Base-by-base conservation (phyloP, 352 stramenopile species). In the Pythium apleroticum region DNA sequence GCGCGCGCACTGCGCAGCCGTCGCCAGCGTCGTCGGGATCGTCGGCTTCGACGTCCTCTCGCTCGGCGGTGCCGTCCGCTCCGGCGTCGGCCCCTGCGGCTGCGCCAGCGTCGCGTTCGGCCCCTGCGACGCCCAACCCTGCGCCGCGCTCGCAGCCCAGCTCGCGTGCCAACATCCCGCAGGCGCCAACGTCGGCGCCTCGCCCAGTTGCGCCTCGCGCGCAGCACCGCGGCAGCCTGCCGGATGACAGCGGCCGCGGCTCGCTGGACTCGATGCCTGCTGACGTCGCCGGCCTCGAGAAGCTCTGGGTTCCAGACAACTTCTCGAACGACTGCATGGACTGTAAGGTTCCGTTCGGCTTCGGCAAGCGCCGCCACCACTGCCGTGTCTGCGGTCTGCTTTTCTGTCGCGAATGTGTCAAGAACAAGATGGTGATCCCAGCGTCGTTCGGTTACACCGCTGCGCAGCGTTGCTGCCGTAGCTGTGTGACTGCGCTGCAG, bases 271-370 rank as follows among this genome's bases (percentile, higher is more conserved):
- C 68, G 37, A 54, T 84, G 28, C 80, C 80, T 0, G 56, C 74
- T 0, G 81, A 88, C 37, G 84, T 93, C 4, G 83, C 86, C 5
- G 80, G 81, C 6, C 78, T 95, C 3, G 83, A 95, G 57, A 86
- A 93, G 72, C 79, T 95, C 49, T 95, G 86, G 86, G 84, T 95
- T 30, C 86, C 86, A 0, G 83, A 95, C 76, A 91, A 93, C 74
- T 95, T 95, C 48, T 93, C 84, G 24, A 81, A 27, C 66, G 84
- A 95, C 56, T 95, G 86, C 64, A 95, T 95, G 86, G 85, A 95
- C 75, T 95, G 86, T 69, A 89, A 91, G 52, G 66, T 81, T n/a
- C 63, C 75, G 19, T 95, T 95, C 63, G 85, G 81, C 37, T 93
- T 93, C 60, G 80, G 81, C 41, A 91, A 93, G 69, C 81, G 84